These are phyloP conservation scores for Priceomyces fermenticarens DNA, from an alignment of 805 yeast genomes.

Conservation along the genomic window DNA sequence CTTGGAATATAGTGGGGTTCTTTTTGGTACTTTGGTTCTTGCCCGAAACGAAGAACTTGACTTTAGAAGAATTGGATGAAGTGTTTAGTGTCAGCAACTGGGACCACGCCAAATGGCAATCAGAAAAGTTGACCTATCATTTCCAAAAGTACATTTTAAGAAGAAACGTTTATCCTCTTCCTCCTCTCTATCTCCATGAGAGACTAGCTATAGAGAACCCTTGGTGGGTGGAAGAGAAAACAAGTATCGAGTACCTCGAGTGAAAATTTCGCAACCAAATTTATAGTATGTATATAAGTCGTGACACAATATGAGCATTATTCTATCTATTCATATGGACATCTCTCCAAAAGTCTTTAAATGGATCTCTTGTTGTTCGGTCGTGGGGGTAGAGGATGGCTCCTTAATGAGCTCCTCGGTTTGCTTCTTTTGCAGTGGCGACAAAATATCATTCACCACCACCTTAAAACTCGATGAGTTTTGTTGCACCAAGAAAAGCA, in stretches of 20 bases:
- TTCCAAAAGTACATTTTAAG: constrained; percentile 46
- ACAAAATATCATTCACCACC: constrained; percentile 38
- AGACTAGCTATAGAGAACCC: constrained; percentile 57
- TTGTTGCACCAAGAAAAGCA: constrained; percentile 45
- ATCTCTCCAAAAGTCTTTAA: constrained; percentile 29
- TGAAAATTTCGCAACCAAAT: constrained; percentile 5
- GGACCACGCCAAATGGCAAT: constrained; percentile 49
- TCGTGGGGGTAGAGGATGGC: neutral
- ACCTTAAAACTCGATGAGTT: constrained; percentile 48
- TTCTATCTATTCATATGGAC: no score
- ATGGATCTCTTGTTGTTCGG: constrained; percentile 12
- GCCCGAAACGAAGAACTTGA: constrained; percentile 64
- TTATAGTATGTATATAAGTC: no score
- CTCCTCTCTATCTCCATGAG: constrained; percentile 55
- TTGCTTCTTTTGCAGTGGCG: constrained; percentile 35
- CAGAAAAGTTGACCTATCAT: constrained; percentile 32
- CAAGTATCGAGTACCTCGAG: constrained; percentile 52
- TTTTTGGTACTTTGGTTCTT: constrained; percentile 67
- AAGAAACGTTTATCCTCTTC: constrained; percentile 44
- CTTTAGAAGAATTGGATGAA: constrained; percentile 74
- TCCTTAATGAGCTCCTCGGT: constrained; percentile 44
- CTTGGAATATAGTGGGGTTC: constrained; percentile 73
- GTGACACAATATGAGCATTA: no score
- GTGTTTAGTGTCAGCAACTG: constrained; percentile 59
- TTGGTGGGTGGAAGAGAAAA: constrained; percentile 57